Base-by-base conservation (phyloP, 192 early-diverging fungal species). In the Mortierella antarctica region DNA sequence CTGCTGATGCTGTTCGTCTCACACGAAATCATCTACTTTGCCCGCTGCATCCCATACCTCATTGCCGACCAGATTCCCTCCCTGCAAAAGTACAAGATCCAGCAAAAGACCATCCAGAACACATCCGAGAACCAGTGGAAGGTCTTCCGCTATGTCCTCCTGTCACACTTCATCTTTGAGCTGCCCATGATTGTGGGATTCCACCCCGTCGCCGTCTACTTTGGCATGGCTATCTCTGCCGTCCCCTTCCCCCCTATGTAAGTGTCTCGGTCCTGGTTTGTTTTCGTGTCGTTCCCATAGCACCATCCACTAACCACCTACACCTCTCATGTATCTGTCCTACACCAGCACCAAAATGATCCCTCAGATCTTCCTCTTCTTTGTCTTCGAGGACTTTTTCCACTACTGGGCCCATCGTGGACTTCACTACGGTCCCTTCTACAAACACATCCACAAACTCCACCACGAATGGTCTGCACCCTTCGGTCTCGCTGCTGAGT, bases 1-100 rank as follows among this genome's bases (percentile, higher is more conserved):
- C 89, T 93, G 23, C 61, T 93, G 14, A 82, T 96, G 49, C 85
- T 93, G 47, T 96, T 98, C 81, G 41, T 90, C 41, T 91, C 95
- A 87, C 96, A 98, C 88, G 95, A 98, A 84, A 56, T 94, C 49
- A 94, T 96, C 64, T 97, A 95, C 85, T 97, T 96, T 87, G 92
- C 90, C n/a, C 92, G 96, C 23, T 96, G 92, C 82, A 39, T 96
- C n/a, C 96, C 96, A 31, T 98, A 93, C 79, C 80, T 90, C 45
- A 81, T 93, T 57, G 91, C 91, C 70, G 97, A 98, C 83, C 88
- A 90, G 64, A 94, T 98, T 66, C 96, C 97, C 4, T 86, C 84
- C 13, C 87, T 97, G 77, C 88, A 92, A 69, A 90, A 94, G 81
- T 98, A 95, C 89, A 96, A 94, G 87, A 92, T 98, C 70, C 97